Evolutionary conservation across 495 filamentous ascomycete genomes (phyloP).

Genomic region (Glarea lozoyensis): DNA sequence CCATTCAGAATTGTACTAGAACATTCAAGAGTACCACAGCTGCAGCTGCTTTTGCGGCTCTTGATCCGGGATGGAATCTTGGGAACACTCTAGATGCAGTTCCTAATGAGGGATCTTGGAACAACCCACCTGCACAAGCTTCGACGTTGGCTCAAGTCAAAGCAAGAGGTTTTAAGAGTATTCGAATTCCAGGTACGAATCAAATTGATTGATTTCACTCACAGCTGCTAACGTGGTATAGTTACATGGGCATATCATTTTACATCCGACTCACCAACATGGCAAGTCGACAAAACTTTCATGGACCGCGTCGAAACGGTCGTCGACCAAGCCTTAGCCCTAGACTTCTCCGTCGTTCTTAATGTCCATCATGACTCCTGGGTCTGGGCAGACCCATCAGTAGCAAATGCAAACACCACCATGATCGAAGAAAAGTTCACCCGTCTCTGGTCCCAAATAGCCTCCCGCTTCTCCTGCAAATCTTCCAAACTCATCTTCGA

Average conservation of each 20-base stretch:
- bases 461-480: slow-evolving; percentile 44
- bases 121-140: slow-evolving; percentile 40
- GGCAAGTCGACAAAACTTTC: slow-evolving; percentile 44
- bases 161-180: slow-evolving; percentile 46
- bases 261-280: slow-evolving; percentile 37
- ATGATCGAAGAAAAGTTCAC: slow-evolving; percentile 49
- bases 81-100: slow-evolving; percentile 55
- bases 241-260: slow-evolving; percentile 55
- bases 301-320: slow-evolving; percentile 53
- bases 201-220: background rate
- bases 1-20: too few species aligned
- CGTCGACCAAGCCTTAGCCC: slow-evolving; percentile 44
- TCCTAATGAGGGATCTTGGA: slow-evolving; percentile 51
- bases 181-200: slow-evolving; percentile 46
- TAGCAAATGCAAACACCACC: slow-evolving; percentile 35
- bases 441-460: slow-evolving; percentile 51
- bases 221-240: slow-evolving; percentile 13
- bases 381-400: slow-evolving; percentile 50
- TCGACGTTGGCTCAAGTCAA: slow-evolving; percentile 43
- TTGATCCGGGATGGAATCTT: slow-evolving; percentile 52
- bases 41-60: slow-evolving; percentile 63
- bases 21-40: slow-evolving; percentile 49
- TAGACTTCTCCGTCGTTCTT: slow-evolving; percentile 43
- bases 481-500: slow-evolving; percentile 48
- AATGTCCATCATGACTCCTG: slow-evolving; percentile 55